Percentiles rank a stretch among this genome's conserved stretches.
Evolutionary conservation across 208 protist species (phyloP).

Genomic region (Hexamita inflata): DNA sequence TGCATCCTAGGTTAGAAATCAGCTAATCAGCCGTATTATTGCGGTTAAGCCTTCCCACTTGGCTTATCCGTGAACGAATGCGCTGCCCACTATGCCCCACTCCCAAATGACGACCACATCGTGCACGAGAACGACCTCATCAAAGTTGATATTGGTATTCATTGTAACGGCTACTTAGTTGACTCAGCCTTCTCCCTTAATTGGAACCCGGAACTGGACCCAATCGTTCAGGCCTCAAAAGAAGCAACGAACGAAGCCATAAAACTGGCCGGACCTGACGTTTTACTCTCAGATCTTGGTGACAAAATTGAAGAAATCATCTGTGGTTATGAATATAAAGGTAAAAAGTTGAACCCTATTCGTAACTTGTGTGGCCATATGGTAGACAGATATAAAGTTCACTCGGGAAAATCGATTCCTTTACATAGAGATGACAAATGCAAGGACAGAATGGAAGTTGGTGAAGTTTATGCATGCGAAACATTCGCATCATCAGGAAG

Average conservation of each 20-base stretch:
- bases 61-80: constrained; percentile 78
- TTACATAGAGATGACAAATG: constrained; percentile 74
- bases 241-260: constrained; percentile 93
- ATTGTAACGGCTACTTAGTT: constrained; percentile 78
- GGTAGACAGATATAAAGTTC: constrained; percentile 53
- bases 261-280: constrained; percentile 46
- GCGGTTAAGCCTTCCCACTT: constrained; percentile 40
- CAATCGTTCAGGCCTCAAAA: constrained; percentile 73
- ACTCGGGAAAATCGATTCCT: constrained; percentile 95
- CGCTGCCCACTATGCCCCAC: constrained; percentile 91
- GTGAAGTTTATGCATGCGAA: constrained; percentile 97
- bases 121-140: constrained; percentile 79
- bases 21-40: background rate
- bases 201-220: constrained; percentile 83
- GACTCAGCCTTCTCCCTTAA: constrained; percentile 86
- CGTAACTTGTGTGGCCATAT: constrained; percentile 94
- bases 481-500: constrained; percentile 94
- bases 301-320: constrained; percentile 51
- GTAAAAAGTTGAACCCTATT: constrained; percentile 79
- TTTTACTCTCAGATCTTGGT: constrained; percentile 34
- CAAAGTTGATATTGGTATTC: constrained; percentile 88
- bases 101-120: constrained; percentile 75
- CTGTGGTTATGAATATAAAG: constrained; percentile 49
- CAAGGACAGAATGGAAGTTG: constrained; percentile 50
- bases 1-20: background rate